phyloP scores from a whole-genome alignment of 2,329 filamentous ascomycete species.

The Metarhizium robertsii region DNA sequence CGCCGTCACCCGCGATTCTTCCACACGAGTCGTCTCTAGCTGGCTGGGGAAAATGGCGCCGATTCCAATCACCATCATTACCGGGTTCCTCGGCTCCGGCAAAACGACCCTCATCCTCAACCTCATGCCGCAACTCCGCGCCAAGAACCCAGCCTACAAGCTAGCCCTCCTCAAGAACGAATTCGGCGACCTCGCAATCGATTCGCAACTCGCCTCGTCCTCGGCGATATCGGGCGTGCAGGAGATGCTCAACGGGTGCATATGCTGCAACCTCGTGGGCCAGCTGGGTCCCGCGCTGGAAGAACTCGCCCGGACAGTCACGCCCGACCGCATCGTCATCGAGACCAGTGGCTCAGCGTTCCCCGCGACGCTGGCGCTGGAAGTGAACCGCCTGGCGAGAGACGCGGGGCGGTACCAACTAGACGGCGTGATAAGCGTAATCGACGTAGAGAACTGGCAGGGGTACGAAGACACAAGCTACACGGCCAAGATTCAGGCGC shows the following conservation, averaged over 20 bases:
- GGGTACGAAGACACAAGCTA: conserved; percentile 88
- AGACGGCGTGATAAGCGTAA: conserved; percentile 80
- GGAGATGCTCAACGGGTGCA: conserved; percentile 92
- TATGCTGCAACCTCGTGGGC: conserved; percentile 97
- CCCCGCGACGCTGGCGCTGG: conserved; percentile 82
- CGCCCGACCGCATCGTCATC: conserved; percentile 80
- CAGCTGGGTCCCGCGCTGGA: conserved; percentile 73
- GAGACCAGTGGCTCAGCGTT: conserved; percentile 87
- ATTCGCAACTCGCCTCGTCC: conserved; percentile 80
- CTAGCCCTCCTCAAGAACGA: conserved; percentile 97
- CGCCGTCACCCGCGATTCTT: background rate
- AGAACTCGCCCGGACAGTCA: conserved; percentile 51
- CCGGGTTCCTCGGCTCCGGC: conserved; percentile 89
- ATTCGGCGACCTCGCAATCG: conserved; percentile 89
- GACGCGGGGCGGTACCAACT: conserved; percentile 62
- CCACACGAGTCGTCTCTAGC: background rate
- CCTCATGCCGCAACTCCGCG: conserved; percentile 78
- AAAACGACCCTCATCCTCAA: conserved; percentile 96
- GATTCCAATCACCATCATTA: conserved; percentile 89
- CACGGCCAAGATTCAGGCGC: conserved; percentile 79
- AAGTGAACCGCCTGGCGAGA: conserved; percentile 71
- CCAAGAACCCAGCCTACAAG: conserved; percentile 64
- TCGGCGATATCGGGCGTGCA: conserved; percentile 80
- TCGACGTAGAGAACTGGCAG: conserved; percentile 92
- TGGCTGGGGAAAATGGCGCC: conserved; percentile 42